Conservation (phyloP, 768 basidiomycete genomes). For the Paxillus ammoniavirescens region DNA sequence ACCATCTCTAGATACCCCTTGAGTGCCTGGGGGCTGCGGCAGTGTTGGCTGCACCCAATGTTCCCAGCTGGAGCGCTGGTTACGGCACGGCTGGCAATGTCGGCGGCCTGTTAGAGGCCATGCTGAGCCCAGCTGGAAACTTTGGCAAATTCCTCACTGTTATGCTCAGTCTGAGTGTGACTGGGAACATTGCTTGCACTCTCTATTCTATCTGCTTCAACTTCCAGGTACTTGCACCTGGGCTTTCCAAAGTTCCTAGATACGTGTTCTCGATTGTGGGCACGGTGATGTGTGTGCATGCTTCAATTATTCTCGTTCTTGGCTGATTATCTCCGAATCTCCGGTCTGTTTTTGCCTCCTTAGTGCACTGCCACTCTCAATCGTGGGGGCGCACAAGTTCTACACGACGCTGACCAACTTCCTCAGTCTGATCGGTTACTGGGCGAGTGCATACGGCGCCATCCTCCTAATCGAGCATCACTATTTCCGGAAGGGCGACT, state of each 20-base stretch:
- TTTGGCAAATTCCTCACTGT: conserved; percentile 75
- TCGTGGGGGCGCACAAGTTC: conserved; percentile 68
- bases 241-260: conserved; percentile 56
- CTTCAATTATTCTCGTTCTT: background rate
- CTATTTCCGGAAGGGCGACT: conserved; percentile 54
- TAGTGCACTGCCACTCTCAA: conserved; percentile 66
- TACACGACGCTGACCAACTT: conserved; percentile 63
- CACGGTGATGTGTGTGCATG: conserved; percentile 55
- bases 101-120: conserved; percentile 62
- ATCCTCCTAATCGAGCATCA: conserved; percentile 68
- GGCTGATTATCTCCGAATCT: conserved; percentile 6
- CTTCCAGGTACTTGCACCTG: conserved; percentile 67
- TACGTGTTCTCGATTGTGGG: conserved; percentile 68
- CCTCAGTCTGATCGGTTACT: conserved; percentile 69
- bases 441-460: conserved; percentile 54
- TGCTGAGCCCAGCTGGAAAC: conserved; percentile 57
- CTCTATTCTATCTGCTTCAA: conserved; percentile 80
- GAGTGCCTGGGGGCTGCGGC: conserved; percentile 70
- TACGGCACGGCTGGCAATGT: conserved; percentile 54
- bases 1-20: conserved; percentile 31
- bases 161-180: conserved; percentile 71
- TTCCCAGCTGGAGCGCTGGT: conserved; percentile 55
- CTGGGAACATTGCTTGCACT: conserved; percentile 78
- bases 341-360: background rate
- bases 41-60: conserved; percentile 50